Conservation (phyloP, 176 grass and related monocot genomes). For the Panicum miliaceum region DNA sequence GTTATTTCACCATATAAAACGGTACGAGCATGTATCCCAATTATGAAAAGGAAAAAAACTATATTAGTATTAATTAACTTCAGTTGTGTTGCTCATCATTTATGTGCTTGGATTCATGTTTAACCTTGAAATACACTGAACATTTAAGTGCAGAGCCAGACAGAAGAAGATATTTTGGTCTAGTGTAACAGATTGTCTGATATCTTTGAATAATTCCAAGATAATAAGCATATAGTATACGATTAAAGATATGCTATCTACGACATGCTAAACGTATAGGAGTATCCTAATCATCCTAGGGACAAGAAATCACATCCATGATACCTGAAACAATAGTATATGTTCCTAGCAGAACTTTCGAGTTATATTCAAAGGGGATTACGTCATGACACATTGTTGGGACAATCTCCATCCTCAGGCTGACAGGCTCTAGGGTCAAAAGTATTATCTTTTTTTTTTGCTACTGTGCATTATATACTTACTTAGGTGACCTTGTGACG, state of each 20-base stretch:
- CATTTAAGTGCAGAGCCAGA: conserved; percentile 4
- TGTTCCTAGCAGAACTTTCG: background rate
- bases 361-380: background rate
- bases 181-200: conserved; percentile 30
- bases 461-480: background rate
- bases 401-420: background rate
- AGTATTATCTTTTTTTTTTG: background rate
- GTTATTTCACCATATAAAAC: conserved; percentile 14
- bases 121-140: background rate
- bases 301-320: conserved; percentile 43
- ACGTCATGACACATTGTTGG: background rate
- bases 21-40: background rate
- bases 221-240: conserved; percentile 28
- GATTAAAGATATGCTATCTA: conserved; percentile 33
- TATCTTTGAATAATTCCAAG: conserved; percentile 37
- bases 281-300: conserved; percentile 37
- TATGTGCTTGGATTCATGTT: background rate
- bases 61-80: background rate
- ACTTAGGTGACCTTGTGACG: background rate
- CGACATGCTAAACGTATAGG: conserved; percentile 2
- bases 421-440: background rate
- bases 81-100: background rate
- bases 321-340: conserved; percentile 14
- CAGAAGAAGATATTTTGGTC: conserved; percentile 42
- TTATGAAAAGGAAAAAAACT: background rate